These are phyloP conservation scores for Globisporangium perplexum DNA, from an alignment of 352 stramenopile genomes.

Conservation along the genomic window DNA sequence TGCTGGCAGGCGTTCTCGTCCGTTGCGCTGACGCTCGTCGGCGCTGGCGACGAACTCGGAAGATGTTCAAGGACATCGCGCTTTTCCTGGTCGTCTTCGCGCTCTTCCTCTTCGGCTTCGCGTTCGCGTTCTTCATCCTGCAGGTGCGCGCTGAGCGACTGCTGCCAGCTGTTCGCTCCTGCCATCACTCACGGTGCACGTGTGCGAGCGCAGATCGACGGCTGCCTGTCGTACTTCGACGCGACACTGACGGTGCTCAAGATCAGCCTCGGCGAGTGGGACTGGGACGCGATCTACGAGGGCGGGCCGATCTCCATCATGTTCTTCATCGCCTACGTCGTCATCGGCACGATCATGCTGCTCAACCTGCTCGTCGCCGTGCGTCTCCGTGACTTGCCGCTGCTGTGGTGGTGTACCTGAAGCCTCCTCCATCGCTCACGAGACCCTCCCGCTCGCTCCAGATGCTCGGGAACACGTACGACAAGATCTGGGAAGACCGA, in stretches of 20 bases:
- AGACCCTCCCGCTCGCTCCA: conserved; percentile 8
- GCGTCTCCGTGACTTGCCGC: not conserved
- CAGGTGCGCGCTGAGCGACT: conserved; percentile 32
- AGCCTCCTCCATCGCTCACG: not conserved
- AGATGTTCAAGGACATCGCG: conserved; percentile 77
- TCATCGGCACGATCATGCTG: conserved; percentile 82
- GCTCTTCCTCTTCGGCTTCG: conserved; percentile 68
- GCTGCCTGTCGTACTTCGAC: conserved; percentile 54
- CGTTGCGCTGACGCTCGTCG: not conserved
- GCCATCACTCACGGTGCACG: not conserved
- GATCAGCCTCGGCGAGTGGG: conserved; percentile 70
- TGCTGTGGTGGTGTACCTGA: not conserved
- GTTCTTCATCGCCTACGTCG: conserved; percentile 64
- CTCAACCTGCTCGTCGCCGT: conserved; percentile 77
- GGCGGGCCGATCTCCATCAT: conserved; percentile 60
- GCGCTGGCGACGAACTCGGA: not conserved
- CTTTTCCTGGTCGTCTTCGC: conserved; percentile 74
- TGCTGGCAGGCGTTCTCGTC: not conserved
- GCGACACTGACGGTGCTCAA: conserved; percentile 57
- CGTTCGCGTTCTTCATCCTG: conserved; percentile 80
- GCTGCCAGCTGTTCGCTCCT: too few relatives aligned
- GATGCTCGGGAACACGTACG: conserved; percentile 84
- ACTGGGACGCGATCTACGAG: conserved; percentile 70
- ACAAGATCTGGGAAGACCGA: conserved; percentile 81
- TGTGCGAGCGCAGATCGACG: conserved; percentile 43